Base-by-base conservation (phyloP, 176 grass and related monocot species). In the Lolium perenne region DNA sequence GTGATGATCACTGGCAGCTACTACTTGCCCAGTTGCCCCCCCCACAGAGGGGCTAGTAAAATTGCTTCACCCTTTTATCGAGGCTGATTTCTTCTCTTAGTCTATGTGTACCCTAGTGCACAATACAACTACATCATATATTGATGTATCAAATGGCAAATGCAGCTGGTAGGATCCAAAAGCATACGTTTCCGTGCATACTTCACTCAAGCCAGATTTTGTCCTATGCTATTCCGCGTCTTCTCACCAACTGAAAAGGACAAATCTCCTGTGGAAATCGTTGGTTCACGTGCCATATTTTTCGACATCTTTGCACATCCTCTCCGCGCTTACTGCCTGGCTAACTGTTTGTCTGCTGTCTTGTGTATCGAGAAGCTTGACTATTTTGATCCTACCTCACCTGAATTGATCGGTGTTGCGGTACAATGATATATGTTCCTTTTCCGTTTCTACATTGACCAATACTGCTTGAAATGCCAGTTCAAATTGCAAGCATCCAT, bases 371-470 rank as follows among this genome's bases (percentile, higher is more conserved):
- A 64, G 20, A 67, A 79, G 74, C 9, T 77, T n/a, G 61, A 10
- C 15, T 70, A 23, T 55, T 85, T 43, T 56, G 8, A 68, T 35
- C 21, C 5, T 56, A 7, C 20, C 18, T 2, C 15, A 29, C 78
- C 4, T 65, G 57, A 10, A 78, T 51, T 47, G 20, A 70, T 58
- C 65, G 1, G 13, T 54, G 3, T 47, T 68, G 46, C 77, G 13
- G 38, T 20, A 40, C 70, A 51, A 55, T 45, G 64, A 59, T 86
- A 62, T 68, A 25, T 40, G 12, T 78, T 35, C 16, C 60, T 71
- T 82, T 70, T 13, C 57, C 60, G n/a, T 55, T 78, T 46, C 21
- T 13, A 68, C 12, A 50, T 73, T 83, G 16, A 50, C 69, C 69
- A 2, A 8, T 41, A 29, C 60, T 55, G 60, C 81, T 43, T 29